A percentile compares a stretch with the other conserved stretches of the same genome.
These are phyloP conservation scores for Globisporangium cederbergense DNA, from an alignment of 352 stramenopile genomes.

Conservation along the genomic window DNA sequence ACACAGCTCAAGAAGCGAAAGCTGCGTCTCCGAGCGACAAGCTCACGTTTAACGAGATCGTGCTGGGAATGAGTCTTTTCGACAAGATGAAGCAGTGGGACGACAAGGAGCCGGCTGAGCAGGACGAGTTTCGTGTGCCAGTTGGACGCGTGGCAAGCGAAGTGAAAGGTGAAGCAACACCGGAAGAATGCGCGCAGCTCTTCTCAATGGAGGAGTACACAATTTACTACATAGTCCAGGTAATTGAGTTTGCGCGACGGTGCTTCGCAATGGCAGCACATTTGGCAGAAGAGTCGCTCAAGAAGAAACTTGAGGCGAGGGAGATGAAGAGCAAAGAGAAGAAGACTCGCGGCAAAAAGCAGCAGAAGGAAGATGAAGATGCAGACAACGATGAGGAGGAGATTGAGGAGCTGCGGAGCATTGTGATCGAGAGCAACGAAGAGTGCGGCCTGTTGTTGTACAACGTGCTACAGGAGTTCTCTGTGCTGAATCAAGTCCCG, in stretches of 20 bases:
- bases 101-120: constrained; percentile 17
- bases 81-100: constrained; percentile 58
- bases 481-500: constrained; percentile 37
- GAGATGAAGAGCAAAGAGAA: background rate
- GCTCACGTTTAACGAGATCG: constrained; percentile 35
- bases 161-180: constrained; percentile 1
- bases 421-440: constrained; percentile 61
- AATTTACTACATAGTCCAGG: constrained; percentile 38
- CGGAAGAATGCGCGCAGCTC: background rate
- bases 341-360: background rate
- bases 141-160: background rate
- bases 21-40: background rate
- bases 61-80: constrained; percentile 44
- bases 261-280: constrained; percentile 63
- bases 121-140: constrained; percentile 18
- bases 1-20: background rate
- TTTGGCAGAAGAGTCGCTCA: constrained; percentile 25
- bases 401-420: constrained; percentile 29
- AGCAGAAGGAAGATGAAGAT: constrained; percentile 7
- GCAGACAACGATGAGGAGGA: constrained; percentile 25
- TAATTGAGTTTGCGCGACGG: constrained; percentile 61
- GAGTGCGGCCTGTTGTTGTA: constrained; percentile 73
- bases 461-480: constrained; percentile 66
- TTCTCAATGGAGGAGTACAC: constrained; percentile 46
- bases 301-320: constrained; percentile 3